Evolutionary conservation across 2,329 filamentous ascomycete species (phyloP), one percentile per base, ranked within the genome.

Genomic region (Fusarium devonianum): DNA sequence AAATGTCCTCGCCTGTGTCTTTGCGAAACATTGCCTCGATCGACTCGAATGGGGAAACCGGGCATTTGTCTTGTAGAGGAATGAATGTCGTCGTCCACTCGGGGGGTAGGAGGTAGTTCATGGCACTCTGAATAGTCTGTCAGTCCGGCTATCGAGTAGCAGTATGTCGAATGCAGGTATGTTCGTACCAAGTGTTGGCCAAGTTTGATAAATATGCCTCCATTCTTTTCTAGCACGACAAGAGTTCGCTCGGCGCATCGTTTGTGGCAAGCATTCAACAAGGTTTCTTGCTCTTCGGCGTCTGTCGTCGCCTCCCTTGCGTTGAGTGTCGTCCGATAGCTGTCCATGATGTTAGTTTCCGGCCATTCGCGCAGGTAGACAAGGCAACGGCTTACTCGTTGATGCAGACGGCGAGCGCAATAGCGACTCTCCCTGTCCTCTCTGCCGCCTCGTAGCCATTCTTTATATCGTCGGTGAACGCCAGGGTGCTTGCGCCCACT

Each of bases 1-100:
- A 85, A 21, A 99, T 80, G 33, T 85, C 82, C 52, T 85, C 79
- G 9, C 91, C 90, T 0, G 92, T 97, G 65, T 99, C 94, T 38
- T 81, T 77, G 44, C 85, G 75, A 63, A 96, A 95, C 92, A 99
- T 94, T 19, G 84, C 78, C 68, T 92, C 82, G 58, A 99, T 89
- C 19, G 90, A 94, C 60, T 90, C 86, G 66, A 89, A 88, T 2
- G 92, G 93, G 4, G 92, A 97, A 5, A 97, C 87, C 0, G 94
- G 94, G 67, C 94, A 99, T 73, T 89, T 89, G 75, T 99, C 95
- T 73, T 99, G 94, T 17, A 99, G 78, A 0, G 94, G 94, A 60
- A 99, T 88, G 69, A 99, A 99, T 0, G 94, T 97, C 23, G 87
- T 88, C 22, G 92, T 96, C 92, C 93, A 97, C 74, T 97, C 93